phyloP scores from a whole-genome alignment of 2,329 filamentous ascomycete species.

The Xenosphaeropsis pyriputrescens region DNA sequence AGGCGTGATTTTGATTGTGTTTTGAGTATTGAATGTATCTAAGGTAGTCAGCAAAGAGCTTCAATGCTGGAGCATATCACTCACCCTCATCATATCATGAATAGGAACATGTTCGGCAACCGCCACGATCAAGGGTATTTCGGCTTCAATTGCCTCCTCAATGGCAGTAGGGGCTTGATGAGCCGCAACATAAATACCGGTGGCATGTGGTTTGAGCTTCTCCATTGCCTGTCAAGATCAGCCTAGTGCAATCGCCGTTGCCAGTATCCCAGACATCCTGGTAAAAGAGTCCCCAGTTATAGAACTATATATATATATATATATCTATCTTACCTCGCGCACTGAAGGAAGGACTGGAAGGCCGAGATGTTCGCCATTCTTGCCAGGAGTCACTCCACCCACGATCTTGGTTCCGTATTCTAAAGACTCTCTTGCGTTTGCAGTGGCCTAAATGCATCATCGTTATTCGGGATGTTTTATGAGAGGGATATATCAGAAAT shows the following conservation, averaged over 20 bases:
- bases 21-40: conserved; percentile 55
- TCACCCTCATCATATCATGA: conserved; percentile 55
- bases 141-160: conserved; percentile 64
- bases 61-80: conserved; percentile 7
- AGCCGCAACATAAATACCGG: conserved; percentile 69
- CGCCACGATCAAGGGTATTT: conserved; percentile 60
- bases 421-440: conserved; percentile 62
- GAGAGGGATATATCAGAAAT: conserved; percentile 1
- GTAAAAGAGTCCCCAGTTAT: background rate
- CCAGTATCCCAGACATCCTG: conserved; percentile 1
- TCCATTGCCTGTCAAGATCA: conserved; percentile 41
- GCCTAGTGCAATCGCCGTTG: background rate
- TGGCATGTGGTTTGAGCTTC: conserved; percentile 59
- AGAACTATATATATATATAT: no score
- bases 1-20: conserved; percentile 55
- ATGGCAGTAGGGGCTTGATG: conserved; percentile 58
- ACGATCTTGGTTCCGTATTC: conserved; percentile 71
- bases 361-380: conserved; percentile 56
- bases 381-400: conserved; percentile 60
- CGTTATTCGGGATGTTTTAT: background rate
- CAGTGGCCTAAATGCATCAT: conserved; percentile 37
- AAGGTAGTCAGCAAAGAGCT: background rate
- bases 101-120: conserved; percentile 65
- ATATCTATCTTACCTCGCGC: conserved; percentile 28
- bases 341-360: conserved; percentile 59